Evolutionary conservation across 192 early-diverging fungal species (phyloP), one percentile per base, ranked within the genome.

Genomic region (Entomortierella chlamydospora): DNA sequence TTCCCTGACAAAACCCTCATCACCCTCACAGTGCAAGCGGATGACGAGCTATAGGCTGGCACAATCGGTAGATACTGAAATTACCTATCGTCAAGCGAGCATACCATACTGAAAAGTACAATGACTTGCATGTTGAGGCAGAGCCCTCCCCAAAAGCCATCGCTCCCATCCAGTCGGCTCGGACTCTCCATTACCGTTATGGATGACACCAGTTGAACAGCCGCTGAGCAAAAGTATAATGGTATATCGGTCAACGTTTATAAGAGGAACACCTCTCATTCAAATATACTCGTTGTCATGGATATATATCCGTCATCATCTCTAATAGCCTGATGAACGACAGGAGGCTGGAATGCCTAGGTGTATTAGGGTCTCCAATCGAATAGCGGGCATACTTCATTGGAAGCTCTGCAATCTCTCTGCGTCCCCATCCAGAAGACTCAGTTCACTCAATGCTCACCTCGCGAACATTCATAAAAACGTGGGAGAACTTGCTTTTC

Each of bases 351-450:
- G 42, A 17, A 17, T 43, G 17, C 17, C 8, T 17, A 43, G 42
- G 17, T 43, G 22, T 10, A 50, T 5, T 15, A 4, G 22, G 49
- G 49, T 50, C 17, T 50, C 49, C 49, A 23, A 17, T 50, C 22
- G 49, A 50, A 50, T 50, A 15, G 49, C 49, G 49, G 49, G 49
- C 49, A 50, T 50, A 50, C 49, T 15, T 50, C 22, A 50, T 15
- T 50, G 22, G 15, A 50, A 50, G 22, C 17, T 50, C 22, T 17
- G 15, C 20, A 17, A 50, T 50, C 17, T 23, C 15, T 10, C 3
- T 50, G 49, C 49, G 4, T 50, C 17, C 49, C 49, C 22, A 50
- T 50, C 17, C 15, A 50, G 49, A 17, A 50, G 49, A 15, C 49
- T 50, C 22, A 15, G 17, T 9, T 15, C 49, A 50, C 49, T 50